Conservation (phyloP, 345 rosid genomes). For the Geranium brycei region DNA sequence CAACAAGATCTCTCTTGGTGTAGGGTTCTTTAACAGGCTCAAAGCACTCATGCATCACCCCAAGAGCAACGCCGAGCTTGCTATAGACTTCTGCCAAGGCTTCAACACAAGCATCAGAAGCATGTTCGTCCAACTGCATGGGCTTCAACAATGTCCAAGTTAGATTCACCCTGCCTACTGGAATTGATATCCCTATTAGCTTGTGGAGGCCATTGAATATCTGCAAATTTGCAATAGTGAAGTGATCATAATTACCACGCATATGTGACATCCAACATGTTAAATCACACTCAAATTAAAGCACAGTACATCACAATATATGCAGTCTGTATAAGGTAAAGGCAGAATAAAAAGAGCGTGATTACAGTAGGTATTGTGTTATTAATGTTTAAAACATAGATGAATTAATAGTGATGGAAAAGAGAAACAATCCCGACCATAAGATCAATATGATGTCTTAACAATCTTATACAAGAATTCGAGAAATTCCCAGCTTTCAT, state of each 20-base stretch:
- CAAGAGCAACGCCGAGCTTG: constrained; percentile 59
- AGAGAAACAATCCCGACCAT: too few relatives aligned
- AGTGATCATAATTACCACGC: constrained; percentile 2
- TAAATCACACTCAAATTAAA: not conserved
- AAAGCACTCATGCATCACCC: constrained; percentile 82
- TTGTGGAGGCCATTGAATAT: constrained; percentile 39
- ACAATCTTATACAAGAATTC: too few relatives aligned
- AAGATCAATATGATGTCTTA: too few relatives aligned
- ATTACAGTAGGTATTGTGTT: too few relatives aligned
- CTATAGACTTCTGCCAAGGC: constrained; percentile 34
- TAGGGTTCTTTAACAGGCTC: constrained; percentile 46
- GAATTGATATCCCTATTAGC: constrained; percentile 52
- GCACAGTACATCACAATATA: too few relatives aligned
- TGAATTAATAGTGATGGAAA: not conserved
- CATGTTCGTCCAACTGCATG: constrained; percentile 15
- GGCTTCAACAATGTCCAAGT: constrained; percentile 59
- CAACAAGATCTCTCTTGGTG: constrained; percentile 44
- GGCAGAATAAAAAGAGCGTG: too few relatives aligned
- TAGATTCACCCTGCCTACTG: constrained; percentile 41
- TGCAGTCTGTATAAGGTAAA: too few relatives aligned
- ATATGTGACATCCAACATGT: not conserved
- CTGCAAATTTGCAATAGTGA: constrained; percentile 42
- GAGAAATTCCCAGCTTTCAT: too few relatives aligned
- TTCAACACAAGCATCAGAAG: constrained; percentile 24
- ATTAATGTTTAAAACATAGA: too few relatives aligned